Percentiles rank a stretch among this genome's conserved stretches.
Evolutionary conservation across 306 rosid genomes (phyloP).

Genomic region (Potentilla sterilis): DNA sequence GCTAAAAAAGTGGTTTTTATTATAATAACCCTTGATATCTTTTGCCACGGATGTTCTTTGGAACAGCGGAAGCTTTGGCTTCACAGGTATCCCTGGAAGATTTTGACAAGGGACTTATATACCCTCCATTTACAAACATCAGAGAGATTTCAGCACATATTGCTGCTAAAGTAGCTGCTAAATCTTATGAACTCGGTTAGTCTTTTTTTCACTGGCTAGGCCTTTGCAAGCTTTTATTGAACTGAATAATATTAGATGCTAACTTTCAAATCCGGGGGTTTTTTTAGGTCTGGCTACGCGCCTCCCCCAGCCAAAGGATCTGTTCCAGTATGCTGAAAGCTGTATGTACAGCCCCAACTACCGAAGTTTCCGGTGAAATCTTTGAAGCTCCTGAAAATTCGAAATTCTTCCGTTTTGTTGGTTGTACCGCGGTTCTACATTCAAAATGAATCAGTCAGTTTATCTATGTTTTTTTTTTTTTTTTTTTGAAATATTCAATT

Average conservation of each 20-base stretch:
- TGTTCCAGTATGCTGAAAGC: slow-evolving; percentile 77
- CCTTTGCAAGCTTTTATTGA: neutral
- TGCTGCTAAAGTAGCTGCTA: slow-evolving; percentile 86
- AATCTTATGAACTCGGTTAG: slow-evolving; percentile 90
- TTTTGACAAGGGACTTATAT: slow-evolving; percentile 78
- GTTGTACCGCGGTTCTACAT: neutral
- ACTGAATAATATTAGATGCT: neutral
- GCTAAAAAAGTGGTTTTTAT: neutral
- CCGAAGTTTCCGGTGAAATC: slow-evolving; percentile 57
- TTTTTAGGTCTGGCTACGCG: slow-evolving; percentile 82
- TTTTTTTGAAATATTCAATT: neutral
- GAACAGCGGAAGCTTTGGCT: slow-evolving; percentile 93
- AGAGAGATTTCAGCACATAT: slow-evolving; percentile 92
- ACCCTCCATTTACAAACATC: slow-evolving; percentile 82
- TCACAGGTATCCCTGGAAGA: slow-evolving; percentile 64
- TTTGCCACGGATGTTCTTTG: slow-evolving; percentile 25
- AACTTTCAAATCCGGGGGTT: neutral
- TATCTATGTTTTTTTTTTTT: neutral
- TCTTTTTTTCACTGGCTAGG: neutral
- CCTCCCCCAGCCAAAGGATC: slow-evolving; percentile 83
- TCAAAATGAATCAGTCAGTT: neutral
- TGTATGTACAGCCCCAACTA: slow-evolving; percentile 87
- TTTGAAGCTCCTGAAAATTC: slow-evolving; percentile 1
- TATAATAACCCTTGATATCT: neutral
- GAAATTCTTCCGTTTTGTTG: neutral